These are phyloP conservation scores for Podaxis sp. DNA, from an alignment of 768 basidiomycete species.

Conservation along the genomic window DNA sequence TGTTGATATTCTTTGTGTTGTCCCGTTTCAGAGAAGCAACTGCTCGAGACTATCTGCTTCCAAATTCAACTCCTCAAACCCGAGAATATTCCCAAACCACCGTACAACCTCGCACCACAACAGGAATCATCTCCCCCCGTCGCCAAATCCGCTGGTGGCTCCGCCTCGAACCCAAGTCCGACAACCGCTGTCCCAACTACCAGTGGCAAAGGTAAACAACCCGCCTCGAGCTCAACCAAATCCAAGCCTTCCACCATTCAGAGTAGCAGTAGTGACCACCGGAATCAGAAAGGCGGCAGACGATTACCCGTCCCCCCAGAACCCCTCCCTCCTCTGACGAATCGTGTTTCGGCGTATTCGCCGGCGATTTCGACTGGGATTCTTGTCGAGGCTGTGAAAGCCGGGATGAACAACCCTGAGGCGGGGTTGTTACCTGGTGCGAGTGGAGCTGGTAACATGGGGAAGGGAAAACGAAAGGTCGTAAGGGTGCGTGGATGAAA, in stretches of 20 bases:
- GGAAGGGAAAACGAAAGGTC: constrained; percentile 82
- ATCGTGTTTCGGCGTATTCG: constrained; percentile 77
- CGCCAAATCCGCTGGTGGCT: constrained; percentile 10
- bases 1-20: neutral
- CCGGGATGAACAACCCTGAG: constrained; percentile 68
- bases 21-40: constrained; percentile 62
- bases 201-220: constrained; percentile 51
- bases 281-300: constrained; percentile 34
- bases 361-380: constrained; percentile 77
- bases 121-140: constrained; percentile 16
- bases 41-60: constrained; percentile 71
- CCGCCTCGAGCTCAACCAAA: constrained; percentile 30
- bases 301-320: constrained; percentile 74
- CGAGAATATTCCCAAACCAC: constrained; percentile 65
- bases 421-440: constrained; percentile 25
- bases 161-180: constrained; percentile 20
- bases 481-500: constrained; percentile 65
- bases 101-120: constrained; percentile 41
- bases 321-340: constrained; percentile 70
- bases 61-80: constrained; percentile 75
- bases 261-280: neutral
- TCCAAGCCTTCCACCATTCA: constrained; percentile 15
- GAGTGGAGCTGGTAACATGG: constrained; percentile 37
- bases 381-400: constrained; percentile 81
- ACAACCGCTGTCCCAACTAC: constrained; percentile 23